A percentile compares a stretch with the other conserved stretches of the same genome.
Conservation (phyloP, 2,329 filamentous ascomycete species). For the Fusarium anguioides region DNA sequence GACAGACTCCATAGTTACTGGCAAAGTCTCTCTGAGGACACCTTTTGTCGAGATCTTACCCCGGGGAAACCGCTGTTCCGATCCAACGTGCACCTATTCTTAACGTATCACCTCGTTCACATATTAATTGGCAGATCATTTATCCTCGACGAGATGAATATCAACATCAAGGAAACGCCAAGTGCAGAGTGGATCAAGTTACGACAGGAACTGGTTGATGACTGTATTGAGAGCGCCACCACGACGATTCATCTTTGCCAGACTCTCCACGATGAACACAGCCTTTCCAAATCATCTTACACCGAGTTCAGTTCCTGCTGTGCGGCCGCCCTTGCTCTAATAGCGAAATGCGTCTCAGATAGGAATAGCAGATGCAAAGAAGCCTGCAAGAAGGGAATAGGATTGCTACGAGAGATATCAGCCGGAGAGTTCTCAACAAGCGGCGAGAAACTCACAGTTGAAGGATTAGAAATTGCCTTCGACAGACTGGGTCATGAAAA, state of each 20-base stretch:
- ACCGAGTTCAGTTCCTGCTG: conserved; percentile 38
- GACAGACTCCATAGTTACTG: conserved; percentile 20
- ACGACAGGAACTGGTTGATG: conserved; percentile 16
- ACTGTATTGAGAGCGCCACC: conserved; percentile 26
- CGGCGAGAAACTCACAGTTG: conserved; percentile 20
- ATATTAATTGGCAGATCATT: conserved; percentile 37
- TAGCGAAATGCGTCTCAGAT: conserved; percentile 20
- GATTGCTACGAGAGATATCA: conserved; percentile 27
- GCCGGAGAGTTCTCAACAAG: conserved; percentile 20
- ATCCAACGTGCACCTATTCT: conserved; percentile 37
- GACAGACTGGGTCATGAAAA: conserved; percentile 4
- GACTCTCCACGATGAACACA: conserved; percentile 9
- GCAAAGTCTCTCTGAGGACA: conserved; percentile 28
- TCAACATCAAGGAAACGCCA: not conserved
- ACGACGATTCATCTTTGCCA: conserved; percentile 33
- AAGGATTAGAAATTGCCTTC: conserved; percentile 21
- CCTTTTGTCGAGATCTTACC: conserved; percentile 31
- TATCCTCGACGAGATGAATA: conserved; percentile 19
- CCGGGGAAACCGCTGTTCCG: conserved; percentile 37
- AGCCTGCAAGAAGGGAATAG: conserved; percentile 20
- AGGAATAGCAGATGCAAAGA: not conserved
- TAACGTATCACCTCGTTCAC: conserved; percentile 34
- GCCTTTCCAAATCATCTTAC: conserved; percentile 39
- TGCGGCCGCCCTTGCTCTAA: conserved; percentile 29
- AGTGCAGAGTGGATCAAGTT: conserved; percentile 13